Conservation (phyloP, 225 moss, liverwort and hornwort genomes). For the Thuidium tamariscinum region DNA sequence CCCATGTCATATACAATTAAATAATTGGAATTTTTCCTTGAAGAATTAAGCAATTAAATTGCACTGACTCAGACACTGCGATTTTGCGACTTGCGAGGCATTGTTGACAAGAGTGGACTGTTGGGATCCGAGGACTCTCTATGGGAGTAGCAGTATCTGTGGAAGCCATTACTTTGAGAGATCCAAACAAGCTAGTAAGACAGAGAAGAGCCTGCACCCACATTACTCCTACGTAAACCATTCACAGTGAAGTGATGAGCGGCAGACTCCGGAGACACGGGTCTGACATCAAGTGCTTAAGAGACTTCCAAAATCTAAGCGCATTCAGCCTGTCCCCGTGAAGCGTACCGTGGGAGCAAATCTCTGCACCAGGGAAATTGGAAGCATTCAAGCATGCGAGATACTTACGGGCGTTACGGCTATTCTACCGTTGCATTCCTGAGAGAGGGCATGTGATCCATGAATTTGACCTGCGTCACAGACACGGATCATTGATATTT, state of each 20-base stretch:
- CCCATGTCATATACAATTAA: background rate
- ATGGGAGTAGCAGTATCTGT: background rate
- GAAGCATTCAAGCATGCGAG: slow-evolving; percentile 7
- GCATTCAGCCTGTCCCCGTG: background rate
- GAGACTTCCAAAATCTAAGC: background rate
- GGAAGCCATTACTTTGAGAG: background rate
- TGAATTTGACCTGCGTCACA: background rate
- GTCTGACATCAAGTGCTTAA: background rate
- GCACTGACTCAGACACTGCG: background rate
- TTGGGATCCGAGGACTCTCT: background rate
- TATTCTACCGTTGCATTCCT: background rate
- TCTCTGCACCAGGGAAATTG: background rate
- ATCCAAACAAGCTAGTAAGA: slow-evolving; percentile 1
- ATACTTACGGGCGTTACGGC: background rate
- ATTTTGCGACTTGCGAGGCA: background rate
- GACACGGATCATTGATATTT: background rate
- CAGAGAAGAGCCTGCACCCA: background rate
- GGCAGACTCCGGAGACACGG: background rate
- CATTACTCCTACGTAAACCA: background rate
- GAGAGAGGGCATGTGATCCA: background rate
- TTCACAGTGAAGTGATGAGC: background rate
- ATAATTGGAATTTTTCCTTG: background rate
- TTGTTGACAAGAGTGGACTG: background rate
- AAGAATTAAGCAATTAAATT: background rate
- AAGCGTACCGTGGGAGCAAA: background rate